Conservation (phyloP, 306 rosid species). For the Cicer cuneatum region DNA sequence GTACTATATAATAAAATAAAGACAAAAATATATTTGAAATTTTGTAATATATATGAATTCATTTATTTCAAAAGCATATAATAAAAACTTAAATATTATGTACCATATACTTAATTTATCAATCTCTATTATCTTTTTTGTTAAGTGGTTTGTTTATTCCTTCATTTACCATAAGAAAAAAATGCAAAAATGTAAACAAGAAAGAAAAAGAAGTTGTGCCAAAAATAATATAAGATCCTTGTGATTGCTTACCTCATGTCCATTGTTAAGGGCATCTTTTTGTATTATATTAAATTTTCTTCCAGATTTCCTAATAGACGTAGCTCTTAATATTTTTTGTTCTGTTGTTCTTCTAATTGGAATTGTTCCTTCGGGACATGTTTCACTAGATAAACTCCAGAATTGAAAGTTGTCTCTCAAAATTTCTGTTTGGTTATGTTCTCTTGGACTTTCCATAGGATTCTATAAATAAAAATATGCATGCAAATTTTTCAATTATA, state of each 20-base stretch:
- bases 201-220: no score
- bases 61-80: no score
- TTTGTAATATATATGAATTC: no score
- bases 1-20: no score
- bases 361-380: conserved; percentile 81
- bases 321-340: conserved; percentile 70
- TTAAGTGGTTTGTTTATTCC: no score
- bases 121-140: no score
- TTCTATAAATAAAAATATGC: conserved; percentile 50
- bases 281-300: conserved; percentile 62
- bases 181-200: no score
- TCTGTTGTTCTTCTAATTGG: conserved; percentile 83
- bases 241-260: conserved; percentile 63
- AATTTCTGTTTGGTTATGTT: conserved; percentile 41
- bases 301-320: conserved; percentile 68
- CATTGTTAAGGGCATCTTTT: conserved; percentile 73
- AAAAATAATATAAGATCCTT: no score
- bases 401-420: conserved; percentile 57
- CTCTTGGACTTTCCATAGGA: conserved; percentile 74
- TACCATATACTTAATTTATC: no score
- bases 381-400: conserved; percentile 73
- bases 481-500: neutral
- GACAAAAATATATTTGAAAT: no score
- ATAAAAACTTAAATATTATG: no score
- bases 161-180: no score